Conservation (phyloP, 176 grass and related monocot genomes). For the Alloteropsis semialata region DNA sequence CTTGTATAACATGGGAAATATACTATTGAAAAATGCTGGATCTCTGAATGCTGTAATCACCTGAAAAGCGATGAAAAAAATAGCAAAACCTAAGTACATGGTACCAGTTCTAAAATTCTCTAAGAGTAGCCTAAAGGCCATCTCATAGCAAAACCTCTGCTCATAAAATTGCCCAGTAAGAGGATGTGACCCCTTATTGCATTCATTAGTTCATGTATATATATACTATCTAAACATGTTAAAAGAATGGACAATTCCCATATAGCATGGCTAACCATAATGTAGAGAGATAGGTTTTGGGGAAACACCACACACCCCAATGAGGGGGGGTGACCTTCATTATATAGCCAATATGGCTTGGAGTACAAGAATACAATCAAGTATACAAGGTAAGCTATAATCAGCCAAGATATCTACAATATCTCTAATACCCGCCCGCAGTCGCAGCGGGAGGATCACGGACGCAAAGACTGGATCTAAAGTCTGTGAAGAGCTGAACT, state of each 20-base stretch:
- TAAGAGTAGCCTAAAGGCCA: neutral
- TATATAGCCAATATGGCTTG: no score
- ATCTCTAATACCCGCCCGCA: no score
- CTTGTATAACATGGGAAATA: conserved; percentile 81
- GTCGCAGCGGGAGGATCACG: no score
- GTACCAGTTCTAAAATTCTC: conserved; percentile 3
- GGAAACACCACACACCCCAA: no score
- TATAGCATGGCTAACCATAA: neutral
- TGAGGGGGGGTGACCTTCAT: no score
- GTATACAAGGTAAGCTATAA: no score
- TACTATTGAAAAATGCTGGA: conserved; percentile 64
- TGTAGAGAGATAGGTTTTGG: no score
- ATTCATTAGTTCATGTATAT: neutral
- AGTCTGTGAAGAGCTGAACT: no score
- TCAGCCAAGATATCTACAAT: no score
- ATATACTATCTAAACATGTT: neutral
- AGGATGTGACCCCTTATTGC: neutral
- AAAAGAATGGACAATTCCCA: neutral
- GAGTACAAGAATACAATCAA: no score
- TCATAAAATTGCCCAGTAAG: neutral
- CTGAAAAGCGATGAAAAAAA: conserved; percentile 48
- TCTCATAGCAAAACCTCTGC: neutral
- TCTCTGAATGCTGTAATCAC: conserved; percentile 76
- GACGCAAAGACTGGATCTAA: no score
- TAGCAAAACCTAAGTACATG: conserved; percentile 1